Evolutionary conservation across 2,329 filamentous ascomycete genomes (phyloP).

Genomic region (Capronia epimyces): DNA sequence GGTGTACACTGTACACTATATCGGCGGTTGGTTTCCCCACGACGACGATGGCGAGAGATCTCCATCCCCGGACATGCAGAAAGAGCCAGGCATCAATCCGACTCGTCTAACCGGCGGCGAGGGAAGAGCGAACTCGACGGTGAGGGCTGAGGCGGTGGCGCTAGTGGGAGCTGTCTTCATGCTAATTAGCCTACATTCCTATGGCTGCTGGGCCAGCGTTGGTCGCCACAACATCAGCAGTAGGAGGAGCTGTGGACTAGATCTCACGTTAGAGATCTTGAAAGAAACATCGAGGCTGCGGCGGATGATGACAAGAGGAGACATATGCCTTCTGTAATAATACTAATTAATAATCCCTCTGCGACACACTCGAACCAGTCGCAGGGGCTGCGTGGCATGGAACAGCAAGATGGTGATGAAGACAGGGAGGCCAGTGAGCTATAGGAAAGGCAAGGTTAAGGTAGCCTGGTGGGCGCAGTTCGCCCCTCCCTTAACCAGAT

Average conservation of each 20-base stretch:
- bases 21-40: background rate
- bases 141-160: slow-evolving; percentile 2
- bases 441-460: background rate
- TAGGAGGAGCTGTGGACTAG: background rate
- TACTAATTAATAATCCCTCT: too few relatives aligned
- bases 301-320: background rate
- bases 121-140: background rate
- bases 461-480: background rate
- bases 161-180: slow-evolving; percentile 6
- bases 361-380: too few relatives aligned
- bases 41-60: slow-evolving; percentile 1
- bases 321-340: too few relatives aligned
- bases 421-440: background rate
- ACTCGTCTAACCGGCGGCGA: slow-evolving; percentile 11
- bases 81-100: slow-evolving; percentile 6
- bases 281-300: background rate
- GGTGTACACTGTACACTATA: too few relatives aligned
- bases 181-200: slow-evolving; percentile 17
- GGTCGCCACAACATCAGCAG: slow-evolving; percentile 11
- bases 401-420: background rate
- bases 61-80: slow-evolving; percentile 4
- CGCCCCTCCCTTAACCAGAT: background rate
- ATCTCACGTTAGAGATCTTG: slow-evolving; percentile 11
- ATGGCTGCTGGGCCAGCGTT: slow-evolving; percentile 6
- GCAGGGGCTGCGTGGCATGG: too few relatives aligned